Evolutionary conservation across 2,329 filamentous ascomycete species (phyloP), one percentile per base, ranked within the genome.

Genomic region (Neophaeococcomyces mojaviensis): DNA sequence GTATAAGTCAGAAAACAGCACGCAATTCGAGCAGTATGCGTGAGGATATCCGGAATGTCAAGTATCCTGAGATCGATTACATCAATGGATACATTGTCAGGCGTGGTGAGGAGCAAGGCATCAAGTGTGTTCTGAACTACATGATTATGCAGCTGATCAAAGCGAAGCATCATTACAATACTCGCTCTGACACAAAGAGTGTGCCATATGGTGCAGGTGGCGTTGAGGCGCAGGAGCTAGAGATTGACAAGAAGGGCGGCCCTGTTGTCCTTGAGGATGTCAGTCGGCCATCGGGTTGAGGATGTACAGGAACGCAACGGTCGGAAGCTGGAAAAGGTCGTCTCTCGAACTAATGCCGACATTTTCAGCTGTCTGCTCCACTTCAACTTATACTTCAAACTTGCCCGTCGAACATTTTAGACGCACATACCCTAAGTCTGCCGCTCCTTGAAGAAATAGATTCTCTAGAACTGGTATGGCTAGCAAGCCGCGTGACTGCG

Each of bases 81-180:
- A 77, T 90, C 55, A 96, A 94, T 61, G 90, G 89, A 1, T 98
- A 90, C 67, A 84, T 98, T 49, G 73, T 94, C 26, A 74, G 71
- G 41, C 76, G 83, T 33, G 92, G 85, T 0, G 74, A 78, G 56
- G 77, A 86, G 60, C 58, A 89, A 49, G 86, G 86, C 1, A 70
- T 95, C n/a, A 70, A 77, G 41, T 81, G 81, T 57, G 77, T 79
- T 9, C 71, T 82, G 50, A 92, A 94, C 60, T 81, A 82, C 56
- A 76, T 86, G 71, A 69, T 94, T 34, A 69, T 84, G 62, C 71
- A 81, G 44, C 66, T 88, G 67, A 81, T 96, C 39, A 80, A 84
- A 59, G 85, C 80, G 19, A 90, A 85, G 68, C 67, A 43, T 44
- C 19, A 18, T 20, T 24, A 39, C 20, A 34, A 22, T 13, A 39